Percentiles rank a stretch among this genome's conserved stretches.
These are phyloP conservation scores for Tubosaeta sp. DNA, from an alignment of 768 basidiomycete species.

Conservation along the genomic window DNA sequence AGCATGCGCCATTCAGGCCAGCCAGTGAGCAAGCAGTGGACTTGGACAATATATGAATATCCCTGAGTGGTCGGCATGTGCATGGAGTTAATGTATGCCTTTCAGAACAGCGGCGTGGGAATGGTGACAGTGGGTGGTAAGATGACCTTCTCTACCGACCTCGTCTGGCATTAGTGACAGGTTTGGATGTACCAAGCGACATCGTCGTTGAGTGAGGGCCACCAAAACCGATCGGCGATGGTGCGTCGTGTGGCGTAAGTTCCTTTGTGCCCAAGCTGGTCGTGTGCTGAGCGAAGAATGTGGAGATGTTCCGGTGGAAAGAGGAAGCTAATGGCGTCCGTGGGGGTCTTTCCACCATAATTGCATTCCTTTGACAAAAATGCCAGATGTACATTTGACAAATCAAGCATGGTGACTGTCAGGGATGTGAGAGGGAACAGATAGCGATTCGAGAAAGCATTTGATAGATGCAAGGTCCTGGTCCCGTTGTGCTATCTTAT, in stretches of 20 bases:
- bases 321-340: too few species aligned
- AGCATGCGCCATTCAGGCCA: conserved; percentile 33
- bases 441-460: too few species aligned
- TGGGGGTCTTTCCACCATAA: too few species aligned
- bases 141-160: conserved; percentile 14
- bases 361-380: too few species aligned
- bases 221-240: conserved; percentile 26
- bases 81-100: conserved; percentile 40
- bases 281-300: neutral
- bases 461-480: too few species aligned
- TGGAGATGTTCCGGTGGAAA: neutral
- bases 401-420: too few species aligned
- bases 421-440: too few species aligned
- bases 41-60: conserved; percentile 36
- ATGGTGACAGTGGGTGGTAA: conserved; percentile 17
- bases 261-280: conserved; percentile 1
- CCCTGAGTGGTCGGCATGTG: conserved; percentile 33
- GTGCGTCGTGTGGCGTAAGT: too few species aligned
- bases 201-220: conserved; percentile 10
- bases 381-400: too few species aligned
- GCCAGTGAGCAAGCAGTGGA: conserved; percentile 28
- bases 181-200: conserved; percentile 31
- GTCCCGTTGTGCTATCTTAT: neutral
- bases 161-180: conserved; percentile 38
- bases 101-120: conserved; percentile 6